Base-by-base conservation (phyloP, 305 asterid species). In the Plantago coronopus region DNA sequence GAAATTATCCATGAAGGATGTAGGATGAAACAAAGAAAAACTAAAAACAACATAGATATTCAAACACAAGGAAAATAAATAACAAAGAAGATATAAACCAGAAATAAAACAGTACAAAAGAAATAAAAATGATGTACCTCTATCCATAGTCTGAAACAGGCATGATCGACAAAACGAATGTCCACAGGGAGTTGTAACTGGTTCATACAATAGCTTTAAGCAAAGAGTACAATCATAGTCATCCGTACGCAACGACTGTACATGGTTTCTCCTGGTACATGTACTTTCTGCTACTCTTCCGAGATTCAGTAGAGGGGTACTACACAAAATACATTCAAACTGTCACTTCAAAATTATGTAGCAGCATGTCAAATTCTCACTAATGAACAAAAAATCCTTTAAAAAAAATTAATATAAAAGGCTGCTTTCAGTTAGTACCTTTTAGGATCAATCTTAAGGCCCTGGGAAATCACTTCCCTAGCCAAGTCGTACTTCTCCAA, bases 81-180 rank as follows among this genome's bases (percentile, higher is more conserved):
- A 27, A 27, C 8, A 49, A 8, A 49, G 8, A 20, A 49, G 25
- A 18, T 42, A 59, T 19, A 62, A 38, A 38, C 64, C 46, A 19
- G 61, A 19, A 55, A 64, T 59, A 37, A n/a, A 40, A 22, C 27
- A 51, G n/a, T n/a, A n/a, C n/a, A 45, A 45, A 7, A 68, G 50
- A 8, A 46, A 64, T 61, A n/a, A 60, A 31, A 69, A 74, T 61
- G 75, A 65, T 50, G 64, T 53, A 93, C 99, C 83, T 80, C 95
- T 83, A 69, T 94, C 99, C 97, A 94, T 87, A 62, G 93, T 63
- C 77, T 89, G 99, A 78, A 94, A 94, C 66, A 90, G 78, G 88
- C 99, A 94, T 55, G 97, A 81, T 47, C 91, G 93, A 71, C 99
- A 94, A 74, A 87, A 94, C 51, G 99, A 85, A 81, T 94, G 99